Conservation (phyloP, 441 rosid species). For the Euphorbia corollata region DNA sequence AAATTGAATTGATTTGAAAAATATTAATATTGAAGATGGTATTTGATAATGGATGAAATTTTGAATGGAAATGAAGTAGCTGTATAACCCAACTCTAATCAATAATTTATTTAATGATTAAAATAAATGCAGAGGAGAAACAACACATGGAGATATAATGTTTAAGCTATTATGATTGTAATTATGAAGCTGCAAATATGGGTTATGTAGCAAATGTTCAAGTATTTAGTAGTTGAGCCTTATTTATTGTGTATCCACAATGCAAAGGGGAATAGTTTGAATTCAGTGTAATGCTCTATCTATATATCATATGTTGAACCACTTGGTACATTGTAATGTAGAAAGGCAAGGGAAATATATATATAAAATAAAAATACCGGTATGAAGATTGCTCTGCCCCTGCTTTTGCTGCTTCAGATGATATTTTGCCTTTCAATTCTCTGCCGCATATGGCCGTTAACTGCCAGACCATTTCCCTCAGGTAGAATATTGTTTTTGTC, state of each 20-base stretch:
- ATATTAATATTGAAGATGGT: too few relatives aligned
- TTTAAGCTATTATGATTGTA: not conserved
- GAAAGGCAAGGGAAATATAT: not conserved
- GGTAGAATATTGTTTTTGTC: not conserved
- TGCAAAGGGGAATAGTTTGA: not conserved
- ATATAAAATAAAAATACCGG: not conserved
- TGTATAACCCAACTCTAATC: not conserved
- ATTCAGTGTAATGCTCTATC: not conserved
- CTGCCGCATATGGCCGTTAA: constrained; percentile 8
- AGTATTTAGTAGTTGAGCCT: constrained; percentile 2
- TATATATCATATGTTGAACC: not conserved
- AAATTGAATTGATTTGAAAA: too few relatives aligned
- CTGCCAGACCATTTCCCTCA: constrained; percentile 13
- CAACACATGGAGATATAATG: not conserved
- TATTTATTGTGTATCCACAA: not conserved
- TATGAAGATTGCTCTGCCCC: constrained; percentile 19
- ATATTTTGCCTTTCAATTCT: constrained; percentile 20
- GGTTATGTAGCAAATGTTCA: not conserved
- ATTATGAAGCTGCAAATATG: not conserved
- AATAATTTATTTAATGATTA: not conserved
- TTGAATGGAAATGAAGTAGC: not conserved
- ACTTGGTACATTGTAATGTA: not conserved
- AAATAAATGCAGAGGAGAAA: not conserved
- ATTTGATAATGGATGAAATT: too few relatives aligned
- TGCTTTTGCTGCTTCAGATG: constrained; percentile 12